Evolutionary conservation across 2,329 filamentous ascomycete species (phyloP).

Genomic region (Tolypocladium album): DNA sequence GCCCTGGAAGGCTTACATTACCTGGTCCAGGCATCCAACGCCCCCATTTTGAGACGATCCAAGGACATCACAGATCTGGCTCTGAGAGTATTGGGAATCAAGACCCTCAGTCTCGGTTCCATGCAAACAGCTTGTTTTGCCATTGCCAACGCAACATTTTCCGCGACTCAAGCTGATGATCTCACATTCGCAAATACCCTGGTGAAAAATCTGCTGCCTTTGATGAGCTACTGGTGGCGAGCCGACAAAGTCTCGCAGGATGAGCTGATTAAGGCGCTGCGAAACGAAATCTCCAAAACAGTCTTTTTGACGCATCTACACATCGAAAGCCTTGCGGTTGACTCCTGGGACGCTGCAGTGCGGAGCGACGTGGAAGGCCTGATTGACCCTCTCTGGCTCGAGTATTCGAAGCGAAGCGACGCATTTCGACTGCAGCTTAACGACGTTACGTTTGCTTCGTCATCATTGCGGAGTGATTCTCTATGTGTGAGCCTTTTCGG

Average conservation of each 20-base stretch:
- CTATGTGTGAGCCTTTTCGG: slow-evolving; percentile 41
- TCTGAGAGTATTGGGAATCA: slow-evolving; percentile 50
- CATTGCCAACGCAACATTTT: slow-evolving; percentile 61
- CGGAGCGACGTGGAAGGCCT: slow-evolving; percentile 50
- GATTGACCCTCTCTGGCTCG: slow-evolving; percentile 58
- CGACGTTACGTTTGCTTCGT: slow-evolving; percentile 52
- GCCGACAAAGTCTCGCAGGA: slow-evolving; percentile 53
- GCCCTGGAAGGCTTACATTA: slow-evolving; percentile 52
- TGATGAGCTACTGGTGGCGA: slow-evolving; percentile 69
- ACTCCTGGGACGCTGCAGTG: slow-evolving; percentile 27
- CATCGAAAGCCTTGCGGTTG: slow-evolving; percentile 43
- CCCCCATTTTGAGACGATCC: slow-evolving; percentile 49
- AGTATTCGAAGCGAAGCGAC: slow-evolving; percentile 65
- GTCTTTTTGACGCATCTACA: slow-evolving; percentile 57
- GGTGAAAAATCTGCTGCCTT: slow-evolving; percentile 52
- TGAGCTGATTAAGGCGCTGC: slow-evolving; percentile 50
- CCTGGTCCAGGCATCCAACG: slow-evolving; percentile 55
- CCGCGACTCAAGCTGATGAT: slow-evolving; percentile 57
- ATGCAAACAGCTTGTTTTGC: slow-evolving; percentile 65
- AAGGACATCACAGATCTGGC: slow-evolving; percentile 45
- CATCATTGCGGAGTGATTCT: slow-evolving; percentile 29
- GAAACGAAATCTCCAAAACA: slow-evolving; percentile 68
- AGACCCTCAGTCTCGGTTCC: slow-evolving; percentile 46
- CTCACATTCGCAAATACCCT: slow-evolving; percentile 49
- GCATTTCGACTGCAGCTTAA: slow-evolving; percentile 67